Percentiles rank a stretch among this genome's conserved stretches.
Conservation (phyloP, 164 flowering plant genomes). For the Hamamelis virginiana region DNA sequence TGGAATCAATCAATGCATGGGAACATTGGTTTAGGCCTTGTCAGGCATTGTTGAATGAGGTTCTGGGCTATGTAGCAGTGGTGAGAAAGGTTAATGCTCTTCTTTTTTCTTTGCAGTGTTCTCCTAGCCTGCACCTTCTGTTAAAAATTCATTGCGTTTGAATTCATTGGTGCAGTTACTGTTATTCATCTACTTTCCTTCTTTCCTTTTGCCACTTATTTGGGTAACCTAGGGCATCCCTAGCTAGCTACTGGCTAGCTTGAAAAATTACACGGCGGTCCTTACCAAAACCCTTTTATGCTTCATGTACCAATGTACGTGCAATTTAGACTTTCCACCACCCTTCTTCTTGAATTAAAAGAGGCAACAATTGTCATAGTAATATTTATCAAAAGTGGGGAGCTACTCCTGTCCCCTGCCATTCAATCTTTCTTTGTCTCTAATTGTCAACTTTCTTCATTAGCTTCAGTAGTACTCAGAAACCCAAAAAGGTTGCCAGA, state of each 20-base stretch:
- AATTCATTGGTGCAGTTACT: slow-evolving; percentile 22
- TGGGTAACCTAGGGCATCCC: no score
- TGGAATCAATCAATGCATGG: slow-evolving; percentile 17
- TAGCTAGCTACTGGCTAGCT: no score
- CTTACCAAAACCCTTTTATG: not conserved
- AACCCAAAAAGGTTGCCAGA: no score
- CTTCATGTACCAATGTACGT: not conserved
- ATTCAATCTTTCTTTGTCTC: no score
- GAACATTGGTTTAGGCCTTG: slow-evolving; percentile 30
- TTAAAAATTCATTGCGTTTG: slow-evolving; percentile 16
- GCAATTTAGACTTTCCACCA: not conserved
- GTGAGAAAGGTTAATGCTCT: slow-evolving; percentile 27
- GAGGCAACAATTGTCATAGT: not conserved
- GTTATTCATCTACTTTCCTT: slow-evolving; percentile 14
- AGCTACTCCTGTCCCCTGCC: no score
- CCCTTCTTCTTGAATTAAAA: not conserved
- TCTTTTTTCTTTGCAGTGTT: slow-evolving; percentile 22
- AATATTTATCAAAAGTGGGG: not conserved
- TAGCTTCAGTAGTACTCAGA: no score
- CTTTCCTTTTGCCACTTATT: not conserved
- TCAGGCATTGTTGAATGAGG: slow-evolving; percentile 12
- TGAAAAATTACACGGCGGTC: not conserved
- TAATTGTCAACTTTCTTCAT: no score
- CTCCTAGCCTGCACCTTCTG: slow-evolving; percentile 16
- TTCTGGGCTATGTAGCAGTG: slow-evolving; percentile 6